phyloP scores from a whole-genome alignment of 345 rosid genomes.

The Sonneratia caseolaris region DNA sequence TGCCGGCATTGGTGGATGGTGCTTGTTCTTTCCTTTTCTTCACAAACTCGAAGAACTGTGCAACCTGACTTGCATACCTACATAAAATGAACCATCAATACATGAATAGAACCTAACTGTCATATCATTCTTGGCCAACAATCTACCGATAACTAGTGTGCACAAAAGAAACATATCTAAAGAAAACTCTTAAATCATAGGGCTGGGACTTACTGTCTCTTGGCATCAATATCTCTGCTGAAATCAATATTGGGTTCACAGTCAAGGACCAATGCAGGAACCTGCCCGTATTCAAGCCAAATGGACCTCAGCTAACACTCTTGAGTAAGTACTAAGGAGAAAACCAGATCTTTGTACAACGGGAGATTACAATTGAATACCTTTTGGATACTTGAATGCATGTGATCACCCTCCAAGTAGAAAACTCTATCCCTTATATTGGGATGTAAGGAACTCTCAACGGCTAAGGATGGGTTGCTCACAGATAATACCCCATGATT shows the following conservation, averaged over 20 bases:
- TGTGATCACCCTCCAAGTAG: constrained; percentile 80
- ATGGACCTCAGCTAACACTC: constrained; percentile 6
- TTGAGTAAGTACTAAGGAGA: neutral
- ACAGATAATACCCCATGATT: constrained; percentile 69
- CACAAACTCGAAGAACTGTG: constrained; percentile 90
- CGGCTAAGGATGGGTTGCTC: constrained; percentile 36
- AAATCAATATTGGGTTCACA: constrained; percentile 97
- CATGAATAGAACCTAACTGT: neutral
- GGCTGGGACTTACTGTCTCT: constrained; percentile 59
- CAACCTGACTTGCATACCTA: constrained; percentile 90
- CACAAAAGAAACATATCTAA: neutral
- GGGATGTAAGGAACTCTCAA: constrained; percentile 63
- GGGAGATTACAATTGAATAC: constrained; percentile 23
- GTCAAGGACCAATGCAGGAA: constrained; percentile 94
- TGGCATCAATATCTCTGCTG: constrained; percentile 67
- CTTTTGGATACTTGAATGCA: constrained; percentile 98
- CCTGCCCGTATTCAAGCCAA: constrained; percentile 32
- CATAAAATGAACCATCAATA: neutral
- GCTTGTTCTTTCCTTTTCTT: constrained; percentile 52
- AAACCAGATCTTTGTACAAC: neutral
- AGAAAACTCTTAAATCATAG: too few relatives aligned
- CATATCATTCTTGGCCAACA: neutral
- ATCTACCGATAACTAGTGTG: neutral
- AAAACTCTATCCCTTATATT: constrained; percentile 80
- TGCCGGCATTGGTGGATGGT: constrained; percentile 13